Evolutionary conservation across 2,329 filamentous ascomycete genomes (phyloP).

Genomic region (Paraconiothyrium sp.): DNA sequence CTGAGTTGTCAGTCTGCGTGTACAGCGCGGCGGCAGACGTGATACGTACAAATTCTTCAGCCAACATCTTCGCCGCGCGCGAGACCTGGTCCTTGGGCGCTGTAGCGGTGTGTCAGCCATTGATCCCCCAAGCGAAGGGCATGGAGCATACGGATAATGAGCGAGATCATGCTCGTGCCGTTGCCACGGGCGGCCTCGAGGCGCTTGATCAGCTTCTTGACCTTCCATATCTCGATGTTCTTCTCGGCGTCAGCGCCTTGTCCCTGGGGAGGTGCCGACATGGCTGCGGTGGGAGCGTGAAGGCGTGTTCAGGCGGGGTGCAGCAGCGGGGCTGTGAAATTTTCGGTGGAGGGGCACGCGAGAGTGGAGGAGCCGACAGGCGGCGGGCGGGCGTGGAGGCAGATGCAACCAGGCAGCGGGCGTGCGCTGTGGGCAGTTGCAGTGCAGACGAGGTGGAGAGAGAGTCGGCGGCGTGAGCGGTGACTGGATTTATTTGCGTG

Average conservation of each 20-base stretch:
- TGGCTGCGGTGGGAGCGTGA: slow-evolving; percentile 19
- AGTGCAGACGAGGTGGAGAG: slow-evolving; percentile 15
- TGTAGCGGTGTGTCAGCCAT: slow-evolving; percentile 52
- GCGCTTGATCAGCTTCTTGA: slow-evolving; percentile 99
- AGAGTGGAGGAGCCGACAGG: slow-evolving; percentile 23
- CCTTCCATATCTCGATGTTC: slow-evolving; percentile 95
- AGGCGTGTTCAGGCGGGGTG: slow-evolving; percentile 20
- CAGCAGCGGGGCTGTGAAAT: slow-evolving; percentile 24
- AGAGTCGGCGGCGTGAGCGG: background rate
- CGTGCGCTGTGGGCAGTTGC: slow-evolving; percentile 14
- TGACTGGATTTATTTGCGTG: slow-evolving; percentile 24
- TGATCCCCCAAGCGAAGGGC: background rate
- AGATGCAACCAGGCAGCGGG: slow-evolving; percentile 23
- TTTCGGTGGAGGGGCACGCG: slow-evolving; percentile 26
- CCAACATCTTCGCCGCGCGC: slow-evolving; percentile 97
- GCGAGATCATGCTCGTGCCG: slow-evolving; percentile 99
- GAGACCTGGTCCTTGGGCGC: slow-evolving; percentile 98
- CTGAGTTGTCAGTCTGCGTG: slow-evolving; percentile 55
- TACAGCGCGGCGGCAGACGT: background rate
- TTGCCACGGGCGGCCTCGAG: slow-evolving; percentile 97
- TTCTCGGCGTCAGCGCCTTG: slow-evolving; percentile 96
- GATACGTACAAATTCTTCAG: slow-evolving; percentile 93
- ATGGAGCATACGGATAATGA: slow-evolving; percentile 86
- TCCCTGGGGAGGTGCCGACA: slow-evolving; percentile 38
- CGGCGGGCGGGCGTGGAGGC: slow-evolving; percentile 19